These are phyloP conservation scores for Laguncularia racemosa DNA, from an alignment of 345 rosid species.

Conservation along the genomic window DNA sequence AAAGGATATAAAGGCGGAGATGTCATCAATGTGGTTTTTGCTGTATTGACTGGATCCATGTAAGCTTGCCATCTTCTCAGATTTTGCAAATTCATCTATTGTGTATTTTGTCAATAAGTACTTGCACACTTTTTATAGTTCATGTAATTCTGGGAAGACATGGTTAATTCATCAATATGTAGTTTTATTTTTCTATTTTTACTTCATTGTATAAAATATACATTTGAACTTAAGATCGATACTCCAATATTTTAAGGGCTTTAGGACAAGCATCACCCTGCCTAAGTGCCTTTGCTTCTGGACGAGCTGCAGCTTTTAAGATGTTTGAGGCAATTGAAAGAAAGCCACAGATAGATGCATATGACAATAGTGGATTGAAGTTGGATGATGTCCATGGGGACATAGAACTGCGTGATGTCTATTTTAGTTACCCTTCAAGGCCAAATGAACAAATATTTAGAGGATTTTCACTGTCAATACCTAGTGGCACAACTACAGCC, in stretches of 20 bases:
- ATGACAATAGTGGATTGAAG: conserved; percentile 16
- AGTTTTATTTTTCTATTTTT: no score
- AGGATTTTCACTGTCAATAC: conserved; percentile 32
- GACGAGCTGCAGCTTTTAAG: conserved; percentile 38
- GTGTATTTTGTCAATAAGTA: no score
- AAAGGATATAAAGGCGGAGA: conserved; percentile 40
- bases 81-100: no score
- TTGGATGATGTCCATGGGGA: conserved; percentile 24
- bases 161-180: no score
- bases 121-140: no score
- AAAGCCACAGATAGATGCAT: conserved; percentile 32
- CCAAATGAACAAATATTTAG: conserved; percentile 28
- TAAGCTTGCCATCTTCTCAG: conserved; percentile 8
- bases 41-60: conserved; percentile 36
- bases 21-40: conserved; percentile 29
- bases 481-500: conserved; percentile 33
- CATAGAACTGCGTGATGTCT: conserved; percentile 28
- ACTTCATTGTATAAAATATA: no score
- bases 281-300: conserved; percentile 35
- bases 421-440: conserved; percentile 39
- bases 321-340: conserved; percentile 35
- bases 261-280: conserved; percentile 40
- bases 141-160: no score
- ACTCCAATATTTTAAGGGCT: conserved; percentile 21
- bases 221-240: no score